Base-by-base conservation (phyloP, 2,329 filamentous ascomycete species). In the Zopfia rhizophila region DNA sequence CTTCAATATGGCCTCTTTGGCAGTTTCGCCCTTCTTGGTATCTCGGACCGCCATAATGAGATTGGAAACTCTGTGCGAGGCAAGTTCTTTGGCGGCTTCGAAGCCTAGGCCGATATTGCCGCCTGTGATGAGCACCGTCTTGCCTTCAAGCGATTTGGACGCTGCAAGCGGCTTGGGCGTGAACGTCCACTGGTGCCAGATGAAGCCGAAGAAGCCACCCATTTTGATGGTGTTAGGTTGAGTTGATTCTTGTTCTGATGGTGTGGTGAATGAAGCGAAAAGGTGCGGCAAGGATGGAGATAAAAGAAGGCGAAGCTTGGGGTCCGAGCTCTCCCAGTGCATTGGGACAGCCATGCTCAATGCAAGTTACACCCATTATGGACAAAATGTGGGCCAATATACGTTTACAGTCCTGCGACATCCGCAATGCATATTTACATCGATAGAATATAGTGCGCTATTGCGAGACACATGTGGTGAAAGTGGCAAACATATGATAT, bases 71-170 rank as follows among this genome's bases (percentile, higher is more conserved):
- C 73, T 72, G 5, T 77, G 69, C 7, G 66, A 65, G 5, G 75
- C 71, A 31, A 78, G 72, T 55, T 81, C 79, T 50, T 75, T 65
- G 2, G 78, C 76, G 4, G 79, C 76, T 55, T 79, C 76, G 16
- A 78, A 71, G 0, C 80, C 80, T 11, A 82, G 61, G 4, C 80
- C 80, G 2, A 74, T 72, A 29, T 78, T 82, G 7, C 76, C 76
- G 16, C 79, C 79, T 5, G 79, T 81, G 12, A 81, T 57, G 7
- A 82, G 63, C 3, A 80, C 72, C 1, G 74, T 78, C 52, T 76
- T 76, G 10, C 74, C 73, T 7, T 66, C 68, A 35, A 80, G 45
- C 2, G 35, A 41, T 4, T 39, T 33, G n/a, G 22, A 11, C 22
- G 44, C 7, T 2, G 50, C 36, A 3, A 55, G 50, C 7, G 53